Base-by-base conservation (phyloP, 805 yeast species). In the Saccharomycopsis vini region DNA sequence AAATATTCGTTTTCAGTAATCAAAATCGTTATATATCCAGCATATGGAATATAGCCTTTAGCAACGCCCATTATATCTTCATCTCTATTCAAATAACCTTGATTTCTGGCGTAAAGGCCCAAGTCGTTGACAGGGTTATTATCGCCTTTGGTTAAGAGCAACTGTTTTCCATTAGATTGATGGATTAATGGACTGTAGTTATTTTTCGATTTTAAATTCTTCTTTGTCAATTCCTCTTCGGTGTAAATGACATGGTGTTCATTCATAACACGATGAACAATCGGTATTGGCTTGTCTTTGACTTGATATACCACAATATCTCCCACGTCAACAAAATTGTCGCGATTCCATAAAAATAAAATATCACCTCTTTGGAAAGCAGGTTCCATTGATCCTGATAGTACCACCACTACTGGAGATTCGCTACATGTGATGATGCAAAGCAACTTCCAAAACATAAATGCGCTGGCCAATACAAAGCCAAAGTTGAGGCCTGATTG, bases 311-410 rank as follows among this genome's bases (percentile, higher is more conserved):
- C 97, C 12, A 92, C 97, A 20, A 92, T 71, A 56, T 92, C 98
- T 19, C 98, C 98, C 1, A 89, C 92, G 37, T 75, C 67, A 18
- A 79, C 77, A 24, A 62, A 60, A 18, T 64, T 56, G 44, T 81
- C 78, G 52, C 97, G 71, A 62, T 92, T 92, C 95, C 95, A 89
- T 45, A 92, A 67, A 56, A 92, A 80, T 49, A 92, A 66, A 15
- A 92, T 81, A 60, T 92, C 98, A 40, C 98, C 98, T 64, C 98
- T 76, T 64, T 92, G 97, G 72, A 92, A 92, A 2, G 98, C 98
- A 2, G 98, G 98, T 61, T 92, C 98, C 98, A 92, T 92, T 2
- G 97, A 90, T 4, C 98, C 98, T 1, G 97, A 88, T 39, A 92
- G 73, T 7, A 92, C 98, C 23, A 92, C 98, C 18, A 92, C 98